Evolutionary conservation across 768 basidiomycete species (phyloP).

Genomic region (Termitomyces eurrhizus): DNA sequence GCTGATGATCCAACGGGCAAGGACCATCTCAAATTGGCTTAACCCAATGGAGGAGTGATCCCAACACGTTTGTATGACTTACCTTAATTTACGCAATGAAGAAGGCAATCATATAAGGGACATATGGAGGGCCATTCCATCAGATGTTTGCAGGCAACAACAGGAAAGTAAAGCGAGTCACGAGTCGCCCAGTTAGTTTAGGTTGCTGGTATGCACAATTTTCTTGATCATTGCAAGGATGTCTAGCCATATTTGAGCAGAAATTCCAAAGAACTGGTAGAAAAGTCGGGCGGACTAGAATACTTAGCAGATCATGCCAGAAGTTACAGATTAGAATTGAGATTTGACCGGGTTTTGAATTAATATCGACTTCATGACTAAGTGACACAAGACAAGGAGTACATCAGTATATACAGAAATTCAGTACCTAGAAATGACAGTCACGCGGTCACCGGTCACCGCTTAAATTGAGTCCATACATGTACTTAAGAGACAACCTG

Average conservation of each 20-base stretch:
- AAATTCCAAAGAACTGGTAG: background rate
- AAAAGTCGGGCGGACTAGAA: background rate
- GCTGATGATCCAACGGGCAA: background rate
- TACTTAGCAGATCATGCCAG: background rate
- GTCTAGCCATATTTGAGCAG: background rate
- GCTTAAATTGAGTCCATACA: background rate
- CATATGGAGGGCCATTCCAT: background rate
- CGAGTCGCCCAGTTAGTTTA: background rate
- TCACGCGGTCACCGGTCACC: background rate
- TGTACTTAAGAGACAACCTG: background rate
- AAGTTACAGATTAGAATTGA: background rate
- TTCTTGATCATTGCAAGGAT: background rate
- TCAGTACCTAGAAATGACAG: background rate
- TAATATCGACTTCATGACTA: background rate
- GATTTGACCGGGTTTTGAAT: background rate
- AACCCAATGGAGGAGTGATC: background rate
- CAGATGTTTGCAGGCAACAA: background rate
- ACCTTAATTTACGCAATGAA: background rate
- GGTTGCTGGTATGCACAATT: background rate
- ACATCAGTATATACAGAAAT: background rate
- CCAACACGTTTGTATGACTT: background rate
- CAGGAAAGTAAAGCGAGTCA: background rate
- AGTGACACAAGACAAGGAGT: background rate
- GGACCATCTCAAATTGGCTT: background rate
- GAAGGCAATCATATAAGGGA: background rate